Evolutionary conservation across 2,329 filamentous ascomycete species (phyloP), one percentile per base, ranked within the genome.

Genomic region (Penicillium crustosum): DNA sequence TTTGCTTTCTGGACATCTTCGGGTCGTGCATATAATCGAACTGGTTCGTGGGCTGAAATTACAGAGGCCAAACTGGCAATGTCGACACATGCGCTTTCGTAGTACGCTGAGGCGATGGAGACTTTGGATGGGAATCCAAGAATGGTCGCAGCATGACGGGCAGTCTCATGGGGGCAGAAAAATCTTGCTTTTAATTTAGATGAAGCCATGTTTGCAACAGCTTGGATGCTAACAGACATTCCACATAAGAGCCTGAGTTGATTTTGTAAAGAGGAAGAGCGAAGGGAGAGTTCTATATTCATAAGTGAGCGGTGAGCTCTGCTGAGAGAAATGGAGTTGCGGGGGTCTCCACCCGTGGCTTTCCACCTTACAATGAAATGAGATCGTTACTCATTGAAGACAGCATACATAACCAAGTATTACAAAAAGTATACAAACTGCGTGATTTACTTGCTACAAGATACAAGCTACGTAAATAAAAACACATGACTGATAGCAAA

Each of bases 41-140:
- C 69, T 10, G 67, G 66, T 52, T 72, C 70, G 47, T 72, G 70
- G 1, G 25, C 51, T 0, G 68, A 64, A 31, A 69, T 68, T 2
- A 62, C 59, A 15, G 59, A 58, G 7, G 63, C 66, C 10, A 70
- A 43, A 17, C 50, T 60, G 12, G 58, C 60, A 29, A 70, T 66
- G 8, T 70, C 67, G 15, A 45, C 54, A 49, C 67, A 68, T 3
- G 63, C 61, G 8, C 33, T 50, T 31, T 62, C 57, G 41, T 67
- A 66, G 33, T 65, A 59, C 10, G 52, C 49, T 2, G 58, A 33
- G 5, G 61, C 50, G 19, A 64, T 61, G 15, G 64, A 66, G 13
- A 31, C 36, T 45, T 45, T 54, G 1, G 66, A 68, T n/a, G 66
- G 66, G 19, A 68, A 68, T 3, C 66, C 65, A 15, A 68, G 67